These are phyloP conservation scores for Nelumbo lutea DNA, from an alignment of 164 flowering plant species.

Conservation along the genomic window DNA sequence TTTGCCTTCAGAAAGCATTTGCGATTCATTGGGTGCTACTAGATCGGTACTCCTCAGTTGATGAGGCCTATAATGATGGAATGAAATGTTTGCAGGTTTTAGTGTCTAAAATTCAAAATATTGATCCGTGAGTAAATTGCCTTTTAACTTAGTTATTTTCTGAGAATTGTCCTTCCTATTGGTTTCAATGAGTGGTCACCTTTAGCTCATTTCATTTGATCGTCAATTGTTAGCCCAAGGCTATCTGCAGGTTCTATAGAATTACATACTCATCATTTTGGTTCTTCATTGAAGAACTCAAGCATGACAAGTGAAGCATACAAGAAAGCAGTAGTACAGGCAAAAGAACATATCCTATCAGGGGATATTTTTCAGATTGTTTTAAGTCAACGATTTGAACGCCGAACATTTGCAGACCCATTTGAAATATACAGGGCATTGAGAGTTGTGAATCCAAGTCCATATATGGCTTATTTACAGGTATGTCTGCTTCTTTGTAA, in stretches of 20 bases:
- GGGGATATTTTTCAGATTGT: constrained; percentile 98
- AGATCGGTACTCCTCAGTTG: constrained; percentile 57
- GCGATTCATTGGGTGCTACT: constrained; percentile 88
- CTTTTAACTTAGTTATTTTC: neutral
- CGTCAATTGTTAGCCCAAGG: constrained; percentile 53
- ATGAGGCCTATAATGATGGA: constrained; percentile 75
- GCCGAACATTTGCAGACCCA: constrained; percentile 88
- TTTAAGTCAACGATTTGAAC: constrained; percentile 91
- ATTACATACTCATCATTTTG: constrained; percentile 52
- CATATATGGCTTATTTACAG: constrained; percentile 87
- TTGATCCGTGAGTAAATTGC: constrained; percentile 51
- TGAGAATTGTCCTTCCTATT: neutral
- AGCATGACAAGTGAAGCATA: constrained; percentile 75
- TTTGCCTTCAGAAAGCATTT: constrained; percentile 63
- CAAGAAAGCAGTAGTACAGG: constrained; percentile 66
- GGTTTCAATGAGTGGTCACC: neutral
- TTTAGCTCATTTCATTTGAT: constrained; percentile 4
- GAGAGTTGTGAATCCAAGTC: constrained; percentile 94
- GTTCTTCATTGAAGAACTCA: constrained; percentile 51
- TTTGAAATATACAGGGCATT: constrained; percentile 93
- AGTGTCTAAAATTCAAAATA: constrained; percentile 66
- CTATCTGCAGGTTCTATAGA: constrained; percentile 69
- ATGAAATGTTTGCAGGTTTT: constrained; percentile 49
- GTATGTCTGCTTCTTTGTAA: constrained; percentile 24
- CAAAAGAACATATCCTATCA: constrained; percentile 88